phyloP scores from a whole-genome alignment of 2,329 filamentous ascomycete species.

The Colletotrichum cordylinicola region DNA sequence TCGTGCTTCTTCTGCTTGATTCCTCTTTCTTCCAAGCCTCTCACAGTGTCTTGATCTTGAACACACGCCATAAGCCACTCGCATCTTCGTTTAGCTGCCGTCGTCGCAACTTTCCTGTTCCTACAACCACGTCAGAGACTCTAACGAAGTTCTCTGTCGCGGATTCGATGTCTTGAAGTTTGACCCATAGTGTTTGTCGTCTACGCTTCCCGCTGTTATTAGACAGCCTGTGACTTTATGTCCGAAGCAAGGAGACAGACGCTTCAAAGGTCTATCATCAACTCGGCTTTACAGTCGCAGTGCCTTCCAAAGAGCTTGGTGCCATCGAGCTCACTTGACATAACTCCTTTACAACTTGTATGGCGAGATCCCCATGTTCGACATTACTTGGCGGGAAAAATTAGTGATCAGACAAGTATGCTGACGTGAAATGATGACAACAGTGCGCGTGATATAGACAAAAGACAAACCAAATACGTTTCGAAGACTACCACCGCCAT shows the following conservation, averaged over 20 bases:
- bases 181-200: background rate
- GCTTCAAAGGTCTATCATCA: background rate
- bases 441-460: background rate
- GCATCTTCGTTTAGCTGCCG: background rate
- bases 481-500: background rate
- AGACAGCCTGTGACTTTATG: slow-evolving; percentile 23
- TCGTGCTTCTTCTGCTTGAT: background rate
- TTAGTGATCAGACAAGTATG: background rate
- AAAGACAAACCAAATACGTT: background rate
- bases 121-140: background rate
- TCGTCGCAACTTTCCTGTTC: background rate
- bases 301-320: background rate
- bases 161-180: slow-evolving; percentile 20
- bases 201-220: slow-evolving; percentile 25
- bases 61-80: background rate
- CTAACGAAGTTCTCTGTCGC: background rate
- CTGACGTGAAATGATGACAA: background rate
- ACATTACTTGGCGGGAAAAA: too few species aligned
- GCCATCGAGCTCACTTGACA: background rate
- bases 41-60: background rate
- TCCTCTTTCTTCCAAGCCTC: background rate
- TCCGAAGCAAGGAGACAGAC: slow-evolving; percentile 16
- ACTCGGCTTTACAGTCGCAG: background rate
- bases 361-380: background rate
- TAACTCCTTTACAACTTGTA: background rate